Conservation (phyloP, 2,329 filamentous ascomycete genomes). For the Aspergillus spinulosporus region DNA sequence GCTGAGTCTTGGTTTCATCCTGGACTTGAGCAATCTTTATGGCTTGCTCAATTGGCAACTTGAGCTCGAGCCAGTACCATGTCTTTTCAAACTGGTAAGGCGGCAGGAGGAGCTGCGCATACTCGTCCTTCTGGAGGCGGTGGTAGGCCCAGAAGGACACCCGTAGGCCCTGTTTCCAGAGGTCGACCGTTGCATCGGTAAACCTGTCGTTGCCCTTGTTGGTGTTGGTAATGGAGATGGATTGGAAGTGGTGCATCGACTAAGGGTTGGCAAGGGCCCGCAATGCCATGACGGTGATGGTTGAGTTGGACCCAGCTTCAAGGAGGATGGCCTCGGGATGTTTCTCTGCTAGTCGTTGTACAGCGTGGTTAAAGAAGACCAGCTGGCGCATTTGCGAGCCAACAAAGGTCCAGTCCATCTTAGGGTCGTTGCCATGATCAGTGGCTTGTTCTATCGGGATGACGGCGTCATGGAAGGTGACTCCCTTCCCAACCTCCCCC, state of each 20-base stretch:
- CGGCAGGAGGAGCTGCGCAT: neutral
- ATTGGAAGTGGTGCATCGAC: slow-evolving; percentile 3
- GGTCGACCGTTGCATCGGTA: slow-evolving; percentile 26
- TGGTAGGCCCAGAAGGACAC: slow-evolving; percentile 12
- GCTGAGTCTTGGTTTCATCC: neutral
- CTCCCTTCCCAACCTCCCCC: neutral
- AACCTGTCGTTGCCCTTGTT: slow-evolving; percentile 17
- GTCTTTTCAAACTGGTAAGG: neutral
- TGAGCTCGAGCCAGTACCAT: neutral
- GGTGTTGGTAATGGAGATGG: slow-evolving; percentile 7
- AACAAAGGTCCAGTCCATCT: neutral
- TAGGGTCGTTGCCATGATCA: neutral
- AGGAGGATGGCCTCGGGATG: slow-evolving; percentile 33
- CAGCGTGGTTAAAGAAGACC: slow-evolving; percentile 49
- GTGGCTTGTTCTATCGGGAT: neutral
- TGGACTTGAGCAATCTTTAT: neutral
- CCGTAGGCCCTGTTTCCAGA: slow-evolving; percentile 44
- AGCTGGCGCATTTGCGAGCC: slow-evolving; percentile 29
- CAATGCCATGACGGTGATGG: slow-evolving; percentile 7
- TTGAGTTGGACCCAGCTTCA: slow-evolving; percentile 42
- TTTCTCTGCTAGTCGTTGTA: slow-evolving; percentile 36
- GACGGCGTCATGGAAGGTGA: neutral
- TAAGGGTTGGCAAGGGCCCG: neutral
- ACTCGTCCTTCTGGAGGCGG: neutral
- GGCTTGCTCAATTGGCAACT: neutral